phyloP scores from a whole-genome alignment of 768 basidiomycete species.

The Gloeophyllum trabeum region DNA sequence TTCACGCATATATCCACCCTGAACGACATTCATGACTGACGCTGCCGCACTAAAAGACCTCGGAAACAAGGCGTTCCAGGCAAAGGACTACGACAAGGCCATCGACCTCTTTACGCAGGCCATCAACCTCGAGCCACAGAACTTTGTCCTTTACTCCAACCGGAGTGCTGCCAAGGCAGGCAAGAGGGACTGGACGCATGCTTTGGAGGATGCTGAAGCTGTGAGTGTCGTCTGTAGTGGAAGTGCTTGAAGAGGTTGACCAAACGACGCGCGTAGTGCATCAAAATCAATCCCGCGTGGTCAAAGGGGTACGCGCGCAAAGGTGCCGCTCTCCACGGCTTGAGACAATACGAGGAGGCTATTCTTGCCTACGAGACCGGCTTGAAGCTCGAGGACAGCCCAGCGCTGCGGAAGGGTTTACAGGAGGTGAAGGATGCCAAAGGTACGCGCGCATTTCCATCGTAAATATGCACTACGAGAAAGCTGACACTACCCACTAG shows the following conservation, averaged over 20 bases:
- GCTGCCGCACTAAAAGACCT: constrained; percentile 63
- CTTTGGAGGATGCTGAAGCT: constrained; percentile 85
- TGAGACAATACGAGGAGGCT: constrained; percentile 68
- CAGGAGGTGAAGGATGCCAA: constrained; percentile 83
- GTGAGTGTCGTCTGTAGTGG: constrained; percentile 28
- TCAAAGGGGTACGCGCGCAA: constrained; percentile 86
- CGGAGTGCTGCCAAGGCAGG: constrained; percentile 87
- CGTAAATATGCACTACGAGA: neutral
- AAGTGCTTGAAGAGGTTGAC: neutral
- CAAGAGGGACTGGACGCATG: constrained; percentile 64
- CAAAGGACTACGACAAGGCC: constrained; percentile 85
- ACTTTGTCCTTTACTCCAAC: constrained; percentile 89
- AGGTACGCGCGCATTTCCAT: constrained; percentile 28
- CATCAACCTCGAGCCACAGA: constrained; percentile 69
- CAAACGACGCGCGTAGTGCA: constrained; percentile 37
- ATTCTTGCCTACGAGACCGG: constrained; percentile 77
- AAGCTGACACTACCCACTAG: neutral
- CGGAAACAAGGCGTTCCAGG: constrained; percentile 93
- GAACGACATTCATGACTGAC: neutral
- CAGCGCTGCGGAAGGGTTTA: constrained; percentile 76
- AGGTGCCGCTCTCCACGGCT: constrained; percentile 88
- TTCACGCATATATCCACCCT: neutral
- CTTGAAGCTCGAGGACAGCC: constrained; percentile 71
- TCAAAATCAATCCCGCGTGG: constrained; percentile 73
- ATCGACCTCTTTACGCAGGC: constrained; percentile 77